Base-by-base conservation (phyloP, 1,284 basidiomycete species). In the Coniferiporia weirii region DNA sequence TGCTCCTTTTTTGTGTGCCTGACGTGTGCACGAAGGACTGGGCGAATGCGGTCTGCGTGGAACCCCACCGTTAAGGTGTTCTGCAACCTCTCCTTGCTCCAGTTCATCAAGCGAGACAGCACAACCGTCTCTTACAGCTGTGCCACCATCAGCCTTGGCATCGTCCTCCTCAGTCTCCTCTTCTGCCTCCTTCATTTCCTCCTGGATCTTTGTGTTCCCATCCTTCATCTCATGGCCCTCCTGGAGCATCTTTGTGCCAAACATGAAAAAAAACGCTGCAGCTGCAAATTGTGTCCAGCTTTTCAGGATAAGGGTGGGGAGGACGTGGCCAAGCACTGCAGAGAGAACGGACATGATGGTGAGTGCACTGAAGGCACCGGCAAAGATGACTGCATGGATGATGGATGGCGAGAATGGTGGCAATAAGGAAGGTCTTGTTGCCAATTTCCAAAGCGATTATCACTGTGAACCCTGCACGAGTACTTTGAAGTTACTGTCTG, bases 401-500 rank as follows among this genome's bases (percentile, higher is more conserved):
- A 2, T 95, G 88, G 85, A 97, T 96, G 8, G 96, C 93, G 66
- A 99, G 88, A 66, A 99, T 95, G 59, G 96, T 96, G 20, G 96
- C 83, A 50, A 98, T 98, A 61, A 99, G 85, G 71, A 99, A 99
- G 0, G 96, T 99, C 75, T 98, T 98, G 85, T 99, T 96, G 50
- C 96, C 95, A 44, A 95, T 89, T 76, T 95, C 93, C 1, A 91
- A 93, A 69, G 91, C 79, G 48, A 95, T 87, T 65, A 95, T 96
- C 87, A 95, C 93, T 60, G 81, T 70, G 75, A 93, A 2, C 91
- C 83, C 67, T 91, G 87, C 7, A 80, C 61, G 64, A 94, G 80
- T 10, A 84, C 89, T 63, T 85, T 71, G 51, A 75, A 53, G 53
- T 66, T 71, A 61, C 70, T 73, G 63, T 82, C 80, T 19, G 32